Percentiles rank a stretch among this genome's conserved stretches.
Evolutionary conservation across 2,329 filamentous ascomycete genomes (phyloP).

Genomic region (Alternaria hordeiaustralica): DNA sequence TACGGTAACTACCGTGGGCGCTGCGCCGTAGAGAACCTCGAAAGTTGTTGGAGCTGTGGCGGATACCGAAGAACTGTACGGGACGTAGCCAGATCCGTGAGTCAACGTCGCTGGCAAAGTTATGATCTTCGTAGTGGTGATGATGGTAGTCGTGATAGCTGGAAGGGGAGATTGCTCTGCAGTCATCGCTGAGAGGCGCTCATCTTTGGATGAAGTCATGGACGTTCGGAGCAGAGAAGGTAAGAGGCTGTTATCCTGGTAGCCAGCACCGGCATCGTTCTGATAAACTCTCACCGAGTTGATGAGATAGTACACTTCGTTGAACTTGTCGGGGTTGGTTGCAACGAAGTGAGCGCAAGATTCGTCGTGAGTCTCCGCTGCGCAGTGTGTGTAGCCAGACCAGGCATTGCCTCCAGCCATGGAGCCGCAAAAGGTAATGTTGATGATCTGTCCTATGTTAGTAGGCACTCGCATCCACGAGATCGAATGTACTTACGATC

Average conservation of each 20-base stretch:
- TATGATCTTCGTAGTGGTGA: neutral
- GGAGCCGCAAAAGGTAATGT: conserved; percentile 58
- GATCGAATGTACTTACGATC: conserved; percentile 11
- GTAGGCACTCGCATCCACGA: neutral
- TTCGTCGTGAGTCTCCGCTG: conserved; percentile 51
- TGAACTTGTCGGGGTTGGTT: conserved; percentile 24
- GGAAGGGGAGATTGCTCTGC: neutral
- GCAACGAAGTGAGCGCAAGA: conserved; percentile 41
- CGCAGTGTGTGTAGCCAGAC: conserved; percentile 36
- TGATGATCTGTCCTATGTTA: conserved; percentile 43
- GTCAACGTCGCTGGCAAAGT: neutral
- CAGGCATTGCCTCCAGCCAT: conserved; percentile 55
- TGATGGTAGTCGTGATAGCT: neutral
- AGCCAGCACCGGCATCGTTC: neutral
- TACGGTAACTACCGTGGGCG: neutral
- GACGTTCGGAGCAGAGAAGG: neutral
- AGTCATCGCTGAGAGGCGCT: neutral
- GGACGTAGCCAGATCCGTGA: neutral
- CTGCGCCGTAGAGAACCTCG: neutral
- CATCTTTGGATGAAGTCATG: neutral
- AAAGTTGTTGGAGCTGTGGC: neutral
- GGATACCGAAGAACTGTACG: neutral
- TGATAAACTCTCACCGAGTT: conserved; percentile 20
- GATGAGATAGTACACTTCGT: conserved; percentile 28
- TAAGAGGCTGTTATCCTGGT: neutral